These are phyloP conservation scores for Ustilago crameri DNA, from an alignment of 1,284 basidiomycete species.

Conservation along the genomic window DNA sequence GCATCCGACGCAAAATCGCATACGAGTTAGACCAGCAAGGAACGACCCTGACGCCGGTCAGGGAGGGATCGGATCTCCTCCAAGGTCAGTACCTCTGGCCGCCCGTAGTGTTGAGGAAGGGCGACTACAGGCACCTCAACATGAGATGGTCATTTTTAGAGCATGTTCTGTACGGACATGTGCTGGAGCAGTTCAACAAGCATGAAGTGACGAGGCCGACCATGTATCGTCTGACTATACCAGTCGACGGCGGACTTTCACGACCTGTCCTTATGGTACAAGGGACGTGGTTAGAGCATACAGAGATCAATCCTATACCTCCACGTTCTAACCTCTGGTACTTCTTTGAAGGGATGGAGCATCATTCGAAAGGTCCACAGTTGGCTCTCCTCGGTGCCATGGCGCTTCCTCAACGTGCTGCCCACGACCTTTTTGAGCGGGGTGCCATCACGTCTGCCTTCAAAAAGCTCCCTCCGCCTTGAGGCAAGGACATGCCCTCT, in stretches of 20 bases:
- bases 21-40: neutral
- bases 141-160: too few relatives aligned
- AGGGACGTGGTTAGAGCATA: neutral
- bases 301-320: neutral
- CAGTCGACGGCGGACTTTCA: too few relatives aligned
- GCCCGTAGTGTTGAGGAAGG: neutral
- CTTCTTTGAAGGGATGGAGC: constrained; percentile 3
- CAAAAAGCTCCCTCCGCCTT: too few relatives aligned
- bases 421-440: neutral
- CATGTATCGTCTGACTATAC: too few relatives aligned
- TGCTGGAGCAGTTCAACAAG: too few relatives aligned
- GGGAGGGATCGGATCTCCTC: neutral
- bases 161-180: too few relatives aligned
- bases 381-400: constrained; percentile 1
- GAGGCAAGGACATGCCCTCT: too few relatives aligned
- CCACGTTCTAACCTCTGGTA: neutral
- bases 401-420: neutral
- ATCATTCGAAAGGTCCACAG: neutral
- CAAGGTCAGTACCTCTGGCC: constrained; percentile 24
- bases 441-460: too few relatives aligned
- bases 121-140: too few relatives aligned
- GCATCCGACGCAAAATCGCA: neutral
- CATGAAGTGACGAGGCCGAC: too few relatives aligned
- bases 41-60: neutral
- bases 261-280: neutral